Percentiles rank a stretch among this genome's conserved stretches.
Evolutionary conservation across 179 eudicot species (phyloP).

Genomic region (Camellia oleifera): DNA sequence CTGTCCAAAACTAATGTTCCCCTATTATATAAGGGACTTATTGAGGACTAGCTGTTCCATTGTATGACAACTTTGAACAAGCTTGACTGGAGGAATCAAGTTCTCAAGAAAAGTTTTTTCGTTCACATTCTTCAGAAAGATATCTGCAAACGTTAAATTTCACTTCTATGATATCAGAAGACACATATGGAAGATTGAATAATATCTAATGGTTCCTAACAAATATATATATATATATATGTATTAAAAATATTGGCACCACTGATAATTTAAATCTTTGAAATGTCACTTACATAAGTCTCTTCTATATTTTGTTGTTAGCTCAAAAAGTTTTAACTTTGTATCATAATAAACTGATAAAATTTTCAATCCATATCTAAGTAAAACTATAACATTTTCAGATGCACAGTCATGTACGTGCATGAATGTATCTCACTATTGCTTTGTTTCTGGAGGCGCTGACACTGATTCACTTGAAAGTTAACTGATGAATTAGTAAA

Average conservation of each 20-base stretch:
- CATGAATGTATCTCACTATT: not conserved
- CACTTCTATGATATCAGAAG: not conserved
- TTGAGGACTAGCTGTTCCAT: slow-evolving; percentile 2
- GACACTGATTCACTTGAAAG: not conserved
- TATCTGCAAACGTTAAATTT: not conserved
- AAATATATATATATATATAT: too few species aligned
- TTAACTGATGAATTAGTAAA: not conserved
- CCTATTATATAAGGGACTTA: not conserved
- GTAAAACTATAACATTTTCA: too few species aligned
- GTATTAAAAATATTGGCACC: too few species aligned
- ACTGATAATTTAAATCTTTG: not conserved
- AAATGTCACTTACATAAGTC: not conserved
- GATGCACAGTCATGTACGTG: not conserved
- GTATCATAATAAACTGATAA: not conserved
- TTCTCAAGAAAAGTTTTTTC: not conserved
- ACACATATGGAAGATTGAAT: not conserved
- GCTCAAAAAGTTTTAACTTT: not conserved
- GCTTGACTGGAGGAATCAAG: not conserved
- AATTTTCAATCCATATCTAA: not conserved
- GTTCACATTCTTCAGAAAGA: not conserved
- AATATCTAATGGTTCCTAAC: not conserved
- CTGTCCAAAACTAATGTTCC: not conserved
- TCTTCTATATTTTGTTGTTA: not conserved
- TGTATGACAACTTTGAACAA: not conserved
- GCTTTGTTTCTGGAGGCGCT: not conserved